A percentile compares a stretch with the other conserved stretches of the same genome.
These are phyloP conservation scores for Pistacia integerrima DNA, from an alignment of 345 rosid species.

Conservation along the genomic window DNA sequence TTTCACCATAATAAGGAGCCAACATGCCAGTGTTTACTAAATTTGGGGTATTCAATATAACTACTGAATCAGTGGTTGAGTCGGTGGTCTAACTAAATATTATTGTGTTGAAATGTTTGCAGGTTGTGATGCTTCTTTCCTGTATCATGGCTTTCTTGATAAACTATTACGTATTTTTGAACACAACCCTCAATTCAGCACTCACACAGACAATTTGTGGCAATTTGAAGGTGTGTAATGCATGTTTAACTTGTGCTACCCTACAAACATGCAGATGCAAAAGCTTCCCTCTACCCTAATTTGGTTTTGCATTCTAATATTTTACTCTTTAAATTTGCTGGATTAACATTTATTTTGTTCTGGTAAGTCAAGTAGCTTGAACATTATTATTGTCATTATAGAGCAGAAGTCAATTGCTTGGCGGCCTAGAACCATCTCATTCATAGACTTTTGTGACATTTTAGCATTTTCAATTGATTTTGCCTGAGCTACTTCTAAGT, in stretches of 20 bases:
- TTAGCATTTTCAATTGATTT: not conserved
- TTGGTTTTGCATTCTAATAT: not conserved
- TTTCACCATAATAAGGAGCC: not conserved
- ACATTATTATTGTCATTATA: not conserved
- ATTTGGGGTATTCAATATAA: not conserved
- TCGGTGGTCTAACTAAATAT: not conserved
- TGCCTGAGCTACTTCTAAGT: not conserved
- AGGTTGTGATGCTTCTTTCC: slow-evolving; percentile 66
- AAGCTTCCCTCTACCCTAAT: slow-evolving; percentile 6
- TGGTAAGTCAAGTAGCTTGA: not conserved
- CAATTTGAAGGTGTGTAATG: slow-evolving; percentile 58
- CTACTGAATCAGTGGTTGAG: not conserved
- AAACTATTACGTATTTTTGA: slow-evolving; percentile 63
- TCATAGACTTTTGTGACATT: not conserved
- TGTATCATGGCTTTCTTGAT: slow-evolving; percentile 70
- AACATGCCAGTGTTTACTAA: not conserved
- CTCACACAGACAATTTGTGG: slow-evolving; percentile 76
- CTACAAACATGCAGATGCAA: not conserved
- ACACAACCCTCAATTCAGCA: slow-evolving; percentile 76
- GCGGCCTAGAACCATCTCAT: not conserved
- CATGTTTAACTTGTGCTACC: not conserved
- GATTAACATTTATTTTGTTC: not conserved
- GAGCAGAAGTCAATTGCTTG: not conserved
- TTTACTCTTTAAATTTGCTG: not conserved
- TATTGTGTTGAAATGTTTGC: slow-evolving; percentile 18